Percentiles rank a stretch among this genome's conserved stretches.
Conservation (phyloP, 441 rosid genomes). For the Erodium texanum region DNA sequence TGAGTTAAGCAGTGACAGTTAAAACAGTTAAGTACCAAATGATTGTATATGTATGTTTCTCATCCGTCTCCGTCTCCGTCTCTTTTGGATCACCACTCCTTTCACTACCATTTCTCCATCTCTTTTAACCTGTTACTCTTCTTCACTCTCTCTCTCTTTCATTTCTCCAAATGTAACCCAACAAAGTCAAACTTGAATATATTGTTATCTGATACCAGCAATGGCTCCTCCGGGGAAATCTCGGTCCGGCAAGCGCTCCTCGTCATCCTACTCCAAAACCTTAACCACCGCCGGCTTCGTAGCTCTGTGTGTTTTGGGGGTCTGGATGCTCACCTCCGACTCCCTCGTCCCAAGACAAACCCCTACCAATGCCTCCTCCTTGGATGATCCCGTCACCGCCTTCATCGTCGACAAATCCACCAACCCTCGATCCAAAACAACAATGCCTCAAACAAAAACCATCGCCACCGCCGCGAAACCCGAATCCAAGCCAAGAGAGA, state of each 20-base stretch:
- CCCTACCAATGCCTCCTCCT: constrained; percentile 25
- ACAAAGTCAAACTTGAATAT: not conserved
- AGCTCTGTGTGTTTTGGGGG: constrained; percentile 56
- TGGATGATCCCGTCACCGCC: constrained; percentile 13
- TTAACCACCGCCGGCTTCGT: constrained; percentile 60
- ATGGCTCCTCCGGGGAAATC: constrained; percentile 55
- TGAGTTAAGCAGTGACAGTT: no score
- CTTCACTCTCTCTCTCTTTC: no score
- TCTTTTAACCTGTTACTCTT: no score
- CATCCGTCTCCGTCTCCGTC: no score
- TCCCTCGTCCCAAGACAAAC: constrained; percentile 39
- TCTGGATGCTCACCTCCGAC: constrained; percentile 71
- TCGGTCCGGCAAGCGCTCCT: constrained; percentile 44
- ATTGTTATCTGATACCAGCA: not conserved
- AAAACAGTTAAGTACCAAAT: no score
- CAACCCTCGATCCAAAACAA: not conserved
- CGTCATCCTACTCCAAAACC: constrained; percentile 55
- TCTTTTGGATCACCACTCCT: no score
- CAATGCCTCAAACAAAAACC: no score
- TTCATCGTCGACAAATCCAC: constrained; percentile 5
- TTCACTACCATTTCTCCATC: no score
- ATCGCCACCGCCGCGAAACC: no score
- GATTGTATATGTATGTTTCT: no score
- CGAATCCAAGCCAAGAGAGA: no score
- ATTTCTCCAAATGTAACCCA: no score